Evolutionary conservation across 768 basidiomycete genomes (phyloP).

Genomic region (Leccinum boreale): DNA sequence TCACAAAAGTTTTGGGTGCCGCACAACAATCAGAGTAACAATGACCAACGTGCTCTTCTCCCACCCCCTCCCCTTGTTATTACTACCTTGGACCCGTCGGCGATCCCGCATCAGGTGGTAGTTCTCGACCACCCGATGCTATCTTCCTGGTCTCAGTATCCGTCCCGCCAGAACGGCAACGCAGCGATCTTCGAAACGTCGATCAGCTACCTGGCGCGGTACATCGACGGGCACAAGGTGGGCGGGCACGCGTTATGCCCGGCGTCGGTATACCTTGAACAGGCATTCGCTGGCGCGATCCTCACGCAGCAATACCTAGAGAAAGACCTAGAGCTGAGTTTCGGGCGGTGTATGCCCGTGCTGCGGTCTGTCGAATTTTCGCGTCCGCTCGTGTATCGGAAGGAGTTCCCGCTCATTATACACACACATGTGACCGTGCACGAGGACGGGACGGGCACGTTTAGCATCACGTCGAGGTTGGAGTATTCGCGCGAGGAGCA

Average conservation of each 20-base stretch:
- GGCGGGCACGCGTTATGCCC: conserved; percentile 56
- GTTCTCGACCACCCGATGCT: conserved; percentile 35
- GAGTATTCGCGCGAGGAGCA: conserved; percentile 31
- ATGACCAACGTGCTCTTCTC: background rate
- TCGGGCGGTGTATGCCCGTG: conserved; percentile 33
- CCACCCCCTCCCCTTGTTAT: background rate
- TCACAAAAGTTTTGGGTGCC: conserved; percentile 55
- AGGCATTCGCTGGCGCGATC: conserved; percentile 45
- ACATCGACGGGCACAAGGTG: conserved; percentile 58
- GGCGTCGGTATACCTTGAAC: conserved; percentile 63
- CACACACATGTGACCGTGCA: conserved; percentile 38
- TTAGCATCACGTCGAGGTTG: conserved; percentile 44
- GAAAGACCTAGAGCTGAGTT: conserved; percentile 30
- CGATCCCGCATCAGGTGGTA: background rate
- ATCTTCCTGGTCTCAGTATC: conserved; percentile 41
- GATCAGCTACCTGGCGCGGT: conserved; percentile 38
- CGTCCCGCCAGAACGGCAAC: conserved; percentile 31
- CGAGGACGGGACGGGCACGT: conserved; percentile 37
- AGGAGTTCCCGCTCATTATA: conserved; percentile 32
- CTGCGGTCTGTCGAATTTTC: conserved; percentile 46
- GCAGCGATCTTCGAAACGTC: conserved; percentile 55
- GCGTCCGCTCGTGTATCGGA: conserved; percentile 51
- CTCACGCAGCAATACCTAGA: conserved; percentile 34
- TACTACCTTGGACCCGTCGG: background rate
- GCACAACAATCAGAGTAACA: conserved; percentile 35